Percentiles rank a stretch among this genome's conserved stretches.
Evolutionary conservation across 805 yeast species (phyloP).

Genomic region (Sporopachydermia lactativora): DNA sequence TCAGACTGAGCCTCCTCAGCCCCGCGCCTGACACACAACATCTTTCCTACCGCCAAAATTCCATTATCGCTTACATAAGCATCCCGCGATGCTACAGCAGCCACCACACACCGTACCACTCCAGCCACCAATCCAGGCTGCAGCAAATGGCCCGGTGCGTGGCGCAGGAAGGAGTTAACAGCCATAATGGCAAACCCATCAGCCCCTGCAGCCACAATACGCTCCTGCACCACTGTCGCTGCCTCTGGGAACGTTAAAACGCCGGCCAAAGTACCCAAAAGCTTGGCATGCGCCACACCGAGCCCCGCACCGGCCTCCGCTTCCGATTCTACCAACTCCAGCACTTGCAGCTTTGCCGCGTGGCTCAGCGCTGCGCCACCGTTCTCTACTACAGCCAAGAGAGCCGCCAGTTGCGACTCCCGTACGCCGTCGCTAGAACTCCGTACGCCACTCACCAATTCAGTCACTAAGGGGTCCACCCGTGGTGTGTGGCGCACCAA

Average conservation of each 20-base stretch:
- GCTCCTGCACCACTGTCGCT: conserved; percentile 37
- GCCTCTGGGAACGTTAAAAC: conserved; percentile 56
- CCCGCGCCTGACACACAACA: conserved; percentile 34
- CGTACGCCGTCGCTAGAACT: conserved; percentile 55
- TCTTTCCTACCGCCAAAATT: conserved; percentile 68
- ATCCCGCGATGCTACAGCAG: conserved; percentile 26
- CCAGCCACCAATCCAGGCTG: conserved; percentile 34
- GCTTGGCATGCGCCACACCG: conserved; percentile 51
- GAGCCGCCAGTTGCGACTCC: conserved; percentile 73
- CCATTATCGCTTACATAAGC: conserved; percentile 62
- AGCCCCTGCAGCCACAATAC: conserved; percentile 35
- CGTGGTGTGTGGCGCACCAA: conserved; percentile 83
- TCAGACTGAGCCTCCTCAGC: conserved; percentile 20
- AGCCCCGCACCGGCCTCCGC: conserved; percentile 11
- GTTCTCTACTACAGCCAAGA: conserved; percentile 65
- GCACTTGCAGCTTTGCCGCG: conserved; percentile 49
- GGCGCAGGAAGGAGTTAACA: conserved; percentile 66
- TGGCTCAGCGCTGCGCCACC: conserved; percentile 74
- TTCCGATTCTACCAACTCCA: conserved; percentile 64
- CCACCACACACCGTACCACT: conserved; percentile 33
- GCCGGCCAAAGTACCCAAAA: conserved; percentile 64
- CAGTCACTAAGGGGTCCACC: conserved; percentile 84
- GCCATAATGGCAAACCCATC: conserved; percentile 53
- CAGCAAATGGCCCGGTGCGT: conserved; percentile 55
- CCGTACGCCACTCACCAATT: conserved; percentile 35